Evolutionary conservation across 140 eudicot species (phyloP), one percentile per base, ranked within the genome.

Genomic region (Erigeron philadelphicus): DNA sequence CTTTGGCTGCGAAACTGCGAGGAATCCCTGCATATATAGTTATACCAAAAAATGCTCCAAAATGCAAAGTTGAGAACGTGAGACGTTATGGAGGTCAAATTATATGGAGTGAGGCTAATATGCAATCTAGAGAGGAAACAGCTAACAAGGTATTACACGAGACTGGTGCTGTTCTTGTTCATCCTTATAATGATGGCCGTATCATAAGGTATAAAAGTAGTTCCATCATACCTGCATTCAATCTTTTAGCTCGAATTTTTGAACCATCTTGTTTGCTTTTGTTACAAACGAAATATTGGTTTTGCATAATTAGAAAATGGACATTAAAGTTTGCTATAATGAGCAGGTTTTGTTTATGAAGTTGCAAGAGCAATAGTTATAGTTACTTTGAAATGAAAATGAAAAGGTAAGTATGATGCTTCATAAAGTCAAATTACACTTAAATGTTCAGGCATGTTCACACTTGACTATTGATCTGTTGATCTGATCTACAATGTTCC

Each of bases 1-100:
- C 99, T 70, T 80, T 94, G 85, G 99, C 99, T 72, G 96, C 99
- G 52, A 87, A 87, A 77, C 61, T 86, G 63, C 76, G 99, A 45
- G 95, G 95, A 8, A 84, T 94, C 75, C 95, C 97, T 38, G 95
- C 99, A 21, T 90, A 87, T 83, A 85, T 94, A 48, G 86, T 94
- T 73, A 76, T 94, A 53, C 99, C 99, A 3, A 80, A 80, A 65
- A 87, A 82, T 64, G 99, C 99, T 69, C 99, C 99, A 62, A 89
- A 84, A 78, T 94, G 99, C 83, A 94, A 94, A 71, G 93, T 94
- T 68, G 91, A 89, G 74, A 94, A 89, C 74, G 97, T 94, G 45
- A 78, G 65, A 16, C 97, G 97, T 71, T 87, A 94, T 73, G 99
- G 99, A 58, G 99, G 99, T 66, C 82, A 85, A 58, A 78, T 94